These are phyloP conservation scores for Schoenoplectus tabernaemontani DNA, from an alignment of 202 grass and related monocot species.

Conservation along the genomic window DNA sequence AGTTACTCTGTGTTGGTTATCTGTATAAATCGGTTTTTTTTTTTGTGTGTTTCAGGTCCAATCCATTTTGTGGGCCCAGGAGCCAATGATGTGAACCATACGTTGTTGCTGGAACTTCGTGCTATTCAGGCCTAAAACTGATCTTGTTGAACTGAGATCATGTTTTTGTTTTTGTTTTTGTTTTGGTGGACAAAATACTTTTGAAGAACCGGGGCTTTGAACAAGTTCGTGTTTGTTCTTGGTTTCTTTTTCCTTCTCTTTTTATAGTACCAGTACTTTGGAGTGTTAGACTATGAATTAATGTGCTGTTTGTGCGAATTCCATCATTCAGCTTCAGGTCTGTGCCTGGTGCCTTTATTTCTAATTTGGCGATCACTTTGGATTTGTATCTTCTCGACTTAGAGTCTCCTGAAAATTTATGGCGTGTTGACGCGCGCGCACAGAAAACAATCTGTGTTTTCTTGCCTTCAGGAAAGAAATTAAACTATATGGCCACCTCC, in stretches of 20 bases:
- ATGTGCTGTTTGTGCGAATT: background rate
- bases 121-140: constrained; percentile 25
- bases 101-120: constrained; percentile 80
- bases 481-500: too few relatives aligned
- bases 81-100: constrained; percentile 71
- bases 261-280: background rate
- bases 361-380: background rate
- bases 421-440: too few relatives aligned
- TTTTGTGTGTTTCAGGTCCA: constrained; percentile 39
- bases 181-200: background rate
- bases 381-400: background rate
- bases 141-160: background rate
- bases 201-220: background rate
- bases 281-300: background rate
- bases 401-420: background rate
- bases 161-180: background rate
- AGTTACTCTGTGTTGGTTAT: too few relatives aligned
- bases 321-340: background rate
- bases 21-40: background rate
- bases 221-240: background rate
- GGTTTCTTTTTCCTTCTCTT: too few relatives aligned
- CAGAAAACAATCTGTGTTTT: too few relatives aligned
- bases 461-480: too few relatives aligned
- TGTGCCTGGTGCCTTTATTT: background rate
- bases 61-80: constrained; percentile 90